Evolutionary conservation across 177 flowering plant genomes (phyloP), one percentile per base, ranked within the genome.

Genomic region (Vitis hybrid): DNA sequence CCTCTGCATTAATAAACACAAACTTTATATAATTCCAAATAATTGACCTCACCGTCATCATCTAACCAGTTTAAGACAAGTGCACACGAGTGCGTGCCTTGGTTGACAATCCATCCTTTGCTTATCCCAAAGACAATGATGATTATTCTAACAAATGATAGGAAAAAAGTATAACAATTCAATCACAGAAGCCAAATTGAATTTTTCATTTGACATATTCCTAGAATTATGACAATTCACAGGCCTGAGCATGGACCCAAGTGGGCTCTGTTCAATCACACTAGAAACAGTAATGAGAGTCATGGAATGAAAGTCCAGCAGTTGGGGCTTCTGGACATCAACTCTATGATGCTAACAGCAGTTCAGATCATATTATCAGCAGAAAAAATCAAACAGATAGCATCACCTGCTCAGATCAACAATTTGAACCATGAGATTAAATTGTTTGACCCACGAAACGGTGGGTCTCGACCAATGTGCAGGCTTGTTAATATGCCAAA

Each of bases 51-150:
- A 57, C 20, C 61, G 50, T 41, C 54, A 71, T 76, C 65, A 52
- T 64, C 69, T 46, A 46, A 70, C 62, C 70, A 61, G 20, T 71
- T 21, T 48, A 61, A 77, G 61, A 57, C 78, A 69, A 71, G 74
- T 24, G 76, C 73, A 56, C 78, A 70, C 74, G 80, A 70, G 77
- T 64, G 74, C 57, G 58, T 68, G 73, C 52, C 74, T 74, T 82
- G 73, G 63, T 71, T 27, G 72, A 66, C 67, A 79, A 76, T 74
- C 82, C 32, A 76, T 71, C 74, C 72, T 35, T 66, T 63, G 72
- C 74, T 72, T 78, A 66, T 61, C 65, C 59, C 57, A 61, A 53
- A 30, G 35, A 78, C 63, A 66, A 70, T 21, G 27, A 73, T 65
- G 18, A 71, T 50, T 13, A 63, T 63, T 55, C 9, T 52, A 54